Evolutionary conservation across 257 asterid species (phyloP).

Genomic region (Cinchona pubescens): DNA sequence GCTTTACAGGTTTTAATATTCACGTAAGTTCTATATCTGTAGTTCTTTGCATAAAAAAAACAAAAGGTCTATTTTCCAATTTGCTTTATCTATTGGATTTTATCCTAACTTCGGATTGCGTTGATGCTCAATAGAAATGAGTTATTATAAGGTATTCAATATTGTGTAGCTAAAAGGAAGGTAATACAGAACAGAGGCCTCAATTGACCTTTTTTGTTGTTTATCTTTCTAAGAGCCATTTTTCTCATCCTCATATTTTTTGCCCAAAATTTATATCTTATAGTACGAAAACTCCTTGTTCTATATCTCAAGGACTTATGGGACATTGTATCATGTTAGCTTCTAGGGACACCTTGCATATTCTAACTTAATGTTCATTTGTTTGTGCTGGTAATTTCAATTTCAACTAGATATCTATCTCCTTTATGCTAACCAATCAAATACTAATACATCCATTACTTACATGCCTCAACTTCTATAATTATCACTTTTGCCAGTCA

Average conservation of each 20-base stretch:
- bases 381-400: too few species aligned
- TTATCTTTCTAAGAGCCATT: background rate
- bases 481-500: background rate
- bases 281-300: background rate
- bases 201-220: background rate
- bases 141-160: background rate
- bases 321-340: background rate
- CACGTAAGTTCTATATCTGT: background rate
- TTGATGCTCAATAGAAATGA: constrained; percentile 1
- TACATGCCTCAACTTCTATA: background rate
- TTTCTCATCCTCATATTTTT: too few species aligned
- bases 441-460: too few species aligned
- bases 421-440: too few species aligned
- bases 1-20: background rate
- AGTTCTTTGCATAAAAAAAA: background rate
- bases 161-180: background rate
- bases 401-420: too few species aligned
- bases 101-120: background rate
- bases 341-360: background rate
- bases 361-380: background rate
- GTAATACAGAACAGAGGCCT: background rate
- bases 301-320: background rate
- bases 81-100: background rate
- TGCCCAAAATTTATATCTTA: background rate
- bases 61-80: background rate